phyloP scores from a whole-genome alignment of 805 yeast species.

The Cyberlindnera maritima region DNA sequence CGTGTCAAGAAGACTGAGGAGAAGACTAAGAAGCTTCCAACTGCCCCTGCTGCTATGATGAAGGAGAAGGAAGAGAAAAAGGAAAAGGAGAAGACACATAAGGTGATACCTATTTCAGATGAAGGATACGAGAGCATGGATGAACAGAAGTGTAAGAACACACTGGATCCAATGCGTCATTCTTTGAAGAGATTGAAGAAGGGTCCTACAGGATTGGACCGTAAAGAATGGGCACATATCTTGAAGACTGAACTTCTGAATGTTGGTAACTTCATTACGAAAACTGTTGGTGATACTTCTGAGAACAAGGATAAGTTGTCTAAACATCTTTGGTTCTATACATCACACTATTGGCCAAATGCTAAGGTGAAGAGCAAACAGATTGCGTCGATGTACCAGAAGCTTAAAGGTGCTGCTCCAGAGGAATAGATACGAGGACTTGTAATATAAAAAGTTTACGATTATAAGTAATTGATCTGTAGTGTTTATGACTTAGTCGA shows the following conservation, averaged over 20 bases:
- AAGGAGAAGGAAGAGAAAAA: constrained; percentile 2
- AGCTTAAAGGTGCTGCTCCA: constrained; percentile 37
- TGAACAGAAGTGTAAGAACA: constrained; percentile 60
- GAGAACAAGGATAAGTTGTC: constrained; percentile 39
- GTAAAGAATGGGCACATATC: constrained; percentile 73
- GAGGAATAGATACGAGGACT: not conserved
- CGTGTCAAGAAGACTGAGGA: constrained; percentile 17
- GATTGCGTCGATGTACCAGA: constrained; percentile 72
- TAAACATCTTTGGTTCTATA: constrained; percentile 81
- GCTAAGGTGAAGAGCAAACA: constrained; percentile 72
- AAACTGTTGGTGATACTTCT: constrained; percentile 29
- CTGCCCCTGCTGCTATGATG: constrained; percentile 8
- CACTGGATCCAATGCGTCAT: constrained; percentile 63
- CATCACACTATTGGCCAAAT: constrained; percentile 79
- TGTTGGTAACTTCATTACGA: constrained; percentile 70
- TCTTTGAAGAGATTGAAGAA: constrained; percentile 64
- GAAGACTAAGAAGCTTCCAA: constrained; percentile 10
- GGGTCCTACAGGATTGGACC: constrained; percentile 71
- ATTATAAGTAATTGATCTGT: too few relatives aligned
- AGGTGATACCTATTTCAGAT: constrained; percentile 22
- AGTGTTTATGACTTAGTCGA: too few relatives aligned
- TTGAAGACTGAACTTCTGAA: constrained; percentile 64
- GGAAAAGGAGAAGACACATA: not conserved
- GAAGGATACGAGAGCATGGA: constrained; percentile 78
- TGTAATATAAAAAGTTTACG: not conserved